Conservation (phyloP, 495 filamentous ascomycete genomes). For the Neurospora sp. region DNA sequence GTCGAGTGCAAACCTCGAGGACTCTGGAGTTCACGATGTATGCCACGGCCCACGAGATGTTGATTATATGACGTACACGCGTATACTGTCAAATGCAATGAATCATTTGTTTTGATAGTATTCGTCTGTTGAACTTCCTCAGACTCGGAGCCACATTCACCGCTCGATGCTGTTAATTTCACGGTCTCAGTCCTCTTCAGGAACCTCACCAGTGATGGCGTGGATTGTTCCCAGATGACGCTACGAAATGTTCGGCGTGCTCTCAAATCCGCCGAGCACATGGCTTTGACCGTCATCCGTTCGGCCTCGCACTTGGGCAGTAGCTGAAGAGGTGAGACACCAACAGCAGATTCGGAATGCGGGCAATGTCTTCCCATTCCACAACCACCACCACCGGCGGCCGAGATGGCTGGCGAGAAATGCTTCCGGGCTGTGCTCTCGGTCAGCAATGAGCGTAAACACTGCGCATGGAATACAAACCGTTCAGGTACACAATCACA, state of each 20-base stretch:
- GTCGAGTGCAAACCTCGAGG: neutral
- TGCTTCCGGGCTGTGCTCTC: neutral
- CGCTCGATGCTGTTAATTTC: neutral
- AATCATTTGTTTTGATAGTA: neutral
- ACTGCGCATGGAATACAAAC: neutral
- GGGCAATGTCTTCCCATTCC: constrained; percentile 5
- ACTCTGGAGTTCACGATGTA: neutral
- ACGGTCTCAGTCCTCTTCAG: neutral
- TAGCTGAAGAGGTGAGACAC: neutral
- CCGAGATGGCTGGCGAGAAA: neutral
- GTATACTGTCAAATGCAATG: neutral
- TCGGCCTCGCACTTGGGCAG: neutral
- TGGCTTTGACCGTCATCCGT: neutral
- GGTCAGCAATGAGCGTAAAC: neutral
- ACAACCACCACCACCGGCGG: neutral
- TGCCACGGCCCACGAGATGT: neutral
- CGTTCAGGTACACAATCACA: neutral
- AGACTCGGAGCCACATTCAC: neutral
- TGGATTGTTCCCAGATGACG: neutral
- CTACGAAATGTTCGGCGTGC: neutral
- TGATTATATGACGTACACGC: neutral
- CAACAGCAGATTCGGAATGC: constrained; percentile 2
- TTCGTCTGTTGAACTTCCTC: neutral
- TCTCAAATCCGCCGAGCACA: neutral
- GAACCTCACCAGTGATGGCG: neutral